Evolutionary conservation across 345 rosid species (phyloP), one percentile per base, ranked within the genome.

Genomic region (Psidium guajava): DNA sequence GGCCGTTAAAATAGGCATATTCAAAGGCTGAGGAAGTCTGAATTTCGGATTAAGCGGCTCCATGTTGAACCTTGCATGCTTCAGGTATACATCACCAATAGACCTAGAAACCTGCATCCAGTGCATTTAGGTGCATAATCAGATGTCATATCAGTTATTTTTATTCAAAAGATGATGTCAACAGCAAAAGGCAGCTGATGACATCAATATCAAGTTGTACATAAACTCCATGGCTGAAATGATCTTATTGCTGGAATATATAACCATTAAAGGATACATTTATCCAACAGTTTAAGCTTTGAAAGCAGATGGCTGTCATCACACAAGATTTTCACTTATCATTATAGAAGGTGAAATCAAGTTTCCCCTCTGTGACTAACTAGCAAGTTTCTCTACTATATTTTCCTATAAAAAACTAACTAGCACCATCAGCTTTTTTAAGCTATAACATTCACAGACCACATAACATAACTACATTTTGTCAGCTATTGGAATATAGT

Each of bases 71-170:
- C 75, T 92, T 1, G 87, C 90, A 56, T 93, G 90, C 90, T 96
- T 96, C 99, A 95, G 89, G 88, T 96, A 96, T 73, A 94, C 91
- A 53, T 96, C 98, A 18, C 99, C 98, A 27, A 96, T 93, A 53
- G 99, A 93, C 89, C 94, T 92, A 61, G 98, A 96, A 88, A 96
- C 95, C 98, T 96, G 92, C 90, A 88, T 83, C 69, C 24, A 69
- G 47, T 73, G 75, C 36, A 83, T 58, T 22, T 82, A 69, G 24
- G 77, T 8, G 47, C 47, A 69, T 36, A 18, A 36, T 9, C 80
- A 69, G 47, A 36, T 36, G 25, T 69, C 24, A 69, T 8, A 69
- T 21, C 80, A 8, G 47, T 69, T 36, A 36, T 18, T 18, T 36
- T 40, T 32, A 32, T 69, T 69, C 47, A 69, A 69, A 69, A 32